Evolutionary conservation across 2,329 filamentous ascomycete species (phyloP).

Genomic region (Bipolaris zeicola): DNA sequence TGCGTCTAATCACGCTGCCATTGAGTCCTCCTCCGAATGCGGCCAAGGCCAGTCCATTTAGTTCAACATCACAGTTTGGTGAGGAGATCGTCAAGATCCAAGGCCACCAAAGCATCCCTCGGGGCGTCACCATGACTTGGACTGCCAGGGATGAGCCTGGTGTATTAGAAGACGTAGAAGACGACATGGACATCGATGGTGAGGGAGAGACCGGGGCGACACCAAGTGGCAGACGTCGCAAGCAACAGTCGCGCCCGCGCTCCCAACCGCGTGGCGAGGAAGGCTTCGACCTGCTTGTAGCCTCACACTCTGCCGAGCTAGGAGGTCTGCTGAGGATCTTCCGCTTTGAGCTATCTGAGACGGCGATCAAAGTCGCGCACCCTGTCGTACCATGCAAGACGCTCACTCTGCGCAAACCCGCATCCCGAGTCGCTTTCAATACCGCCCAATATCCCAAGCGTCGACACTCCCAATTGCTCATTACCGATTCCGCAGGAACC

Average conservation of each 20-base stretch:
- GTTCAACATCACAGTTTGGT: slow-evolving; percentile 40
- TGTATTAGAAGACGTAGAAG: slow-evolving; percentile 25
- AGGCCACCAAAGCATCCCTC: slow-evolving; percentile 58
- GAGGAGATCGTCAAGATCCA: slow-evolving; percentile 57
- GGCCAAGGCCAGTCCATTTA: slow-evolving; percentile 33
- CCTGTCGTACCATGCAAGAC: slow-evolving; percentile 54
- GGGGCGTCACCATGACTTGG: slow-evolving; percentile 60
- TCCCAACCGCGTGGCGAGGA: slow-evolving; percentile 27
- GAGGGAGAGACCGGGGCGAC: slow-evolving; percentile 29
- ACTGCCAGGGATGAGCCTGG: slow-evolving; percentile 42
- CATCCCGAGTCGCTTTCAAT: slow-evolving; percentile 60
- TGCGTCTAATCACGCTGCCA: slow-evolving; percentile 61
- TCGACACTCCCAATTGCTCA: slow-evolving; percentile 60
- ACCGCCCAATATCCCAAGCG: slow-evolving; percentile 58
- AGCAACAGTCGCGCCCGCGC: slow-evolving; percentile 29
- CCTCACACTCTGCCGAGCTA: slow-evolving; percentile 49
- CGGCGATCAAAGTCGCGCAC: slow-evolving; percentile 44
- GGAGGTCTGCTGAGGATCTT: slow-evolving; percentile 50
- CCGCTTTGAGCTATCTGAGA: slow-evolving; percentile 47
- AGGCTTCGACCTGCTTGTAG: slow-evolving; percentile 50
- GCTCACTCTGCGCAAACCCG: slow-evolving; percentile 56
- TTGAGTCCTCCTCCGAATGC: slow-evolving; percentile 57
- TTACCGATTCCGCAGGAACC: slow-evolving; percentile 60
- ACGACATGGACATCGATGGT: slow-evolving; percentile 47
- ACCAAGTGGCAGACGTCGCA: slow-evolving; percentile 25